phyloP scores from a whole-genome alignment of 495 filamentous ascomycete genomes.

The Aspergillus nidulans region DNA sequence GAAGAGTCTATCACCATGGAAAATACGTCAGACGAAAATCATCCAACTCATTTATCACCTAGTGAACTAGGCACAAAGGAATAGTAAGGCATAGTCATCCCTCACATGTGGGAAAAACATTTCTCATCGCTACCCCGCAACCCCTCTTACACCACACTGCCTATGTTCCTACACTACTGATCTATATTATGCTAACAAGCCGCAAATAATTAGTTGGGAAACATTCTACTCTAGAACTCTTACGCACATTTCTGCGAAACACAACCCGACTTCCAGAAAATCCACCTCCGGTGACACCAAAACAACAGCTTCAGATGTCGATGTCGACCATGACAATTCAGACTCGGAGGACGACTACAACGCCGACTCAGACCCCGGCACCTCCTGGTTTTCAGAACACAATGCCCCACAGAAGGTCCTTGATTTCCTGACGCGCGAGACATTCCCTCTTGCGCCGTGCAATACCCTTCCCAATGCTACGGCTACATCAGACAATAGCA shows the following conservation, averaged over 20 bases:
- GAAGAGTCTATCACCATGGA: conserved; percentile 3
- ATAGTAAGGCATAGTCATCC: conserved; percentile 36
- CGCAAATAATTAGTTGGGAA: conserved; percentile 34
- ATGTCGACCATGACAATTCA: conserved; percentile 11
- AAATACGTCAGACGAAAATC: conserved; percentile 16
- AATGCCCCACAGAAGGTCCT: conserved; percentile 49
- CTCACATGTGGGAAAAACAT: background rate
- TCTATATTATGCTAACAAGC: background rate
- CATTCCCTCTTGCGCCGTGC: conserved; percentile 35
- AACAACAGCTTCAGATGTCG: too few relatives aligned
- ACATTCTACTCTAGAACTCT: conserved; percentile 43
- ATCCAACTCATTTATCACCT: conserved; percentile 43
- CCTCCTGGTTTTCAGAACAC: conserved; percentile 51
- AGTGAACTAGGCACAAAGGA: conserved; percentile 53
- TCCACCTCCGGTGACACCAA: background rate
- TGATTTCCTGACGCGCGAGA: conserved; percentile 33
- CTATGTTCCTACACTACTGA: background rate
- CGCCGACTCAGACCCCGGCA: conserved; percentile 43
- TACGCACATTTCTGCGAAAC: conserved; percentile 34
- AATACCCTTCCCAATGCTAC: conserved; percentile 14
- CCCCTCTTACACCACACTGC: background rate
- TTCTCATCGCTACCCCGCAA: conserved; percentile 16
- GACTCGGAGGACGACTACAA: conserved; percentile 19
- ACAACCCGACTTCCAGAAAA: conserved; percentile 2
- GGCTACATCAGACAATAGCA: background rate